These are phyloP conservation scores for Pisolithus orientalis DNA, from an alignment of 768 basidiomycete genomes.

Conservation along the genomic window DNA sequence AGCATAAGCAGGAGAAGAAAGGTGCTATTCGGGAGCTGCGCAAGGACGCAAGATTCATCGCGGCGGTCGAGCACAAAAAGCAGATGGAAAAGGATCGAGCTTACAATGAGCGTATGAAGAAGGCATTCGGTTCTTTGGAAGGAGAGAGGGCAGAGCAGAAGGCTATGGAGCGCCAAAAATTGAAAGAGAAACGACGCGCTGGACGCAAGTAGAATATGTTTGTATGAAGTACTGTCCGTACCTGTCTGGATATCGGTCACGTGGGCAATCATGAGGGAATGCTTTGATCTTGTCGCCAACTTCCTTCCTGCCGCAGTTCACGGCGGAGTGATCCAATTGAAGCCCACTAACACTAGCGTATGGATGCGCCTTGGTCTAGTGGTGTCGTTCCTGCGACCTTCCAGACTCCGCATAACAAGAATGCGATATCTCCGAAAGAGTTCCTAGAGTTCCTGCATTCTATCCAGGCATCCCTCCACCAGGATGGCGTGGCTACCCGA, in stretches of 20 bases:
- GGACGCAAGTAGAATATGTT: conserved; percentile 52
- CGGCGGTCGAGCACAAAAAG: conserved; percentile 77
- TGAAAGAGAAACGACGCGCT: conserved; percentile 66
- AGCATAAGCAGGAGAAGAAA: conserved; percentile 94
- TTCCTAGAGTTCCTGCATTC: conserved; percentile 40
- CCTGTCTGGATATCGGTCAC: not conserved
- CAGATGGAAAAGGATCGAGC: conserved; percentile 77
- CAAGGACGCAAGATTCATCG: conserved; percentile 92
- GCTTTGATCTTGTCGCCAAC: too few species aligned
- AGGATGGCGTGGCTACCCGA: conserved; percentile 24
- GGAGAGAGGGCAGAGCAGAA: conserved; percentile 94
- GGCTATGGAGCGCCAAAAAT: conserved; percentile 79
- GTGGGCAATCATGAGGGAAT: too few species aligned
- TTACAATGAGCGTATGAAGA: conserved; percentile 82
- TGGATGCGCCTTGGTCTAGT: conserved; percentile 23
- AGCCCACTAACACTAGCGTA: conserved; percentile 7
- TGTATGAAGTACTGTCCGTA: not conserved
- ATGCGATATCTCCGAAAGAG: conserved; percentile 26
- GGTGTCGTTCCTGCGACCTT: conserved; percentile 24
- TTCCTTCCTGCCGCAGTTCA: conserved; percentile 7
- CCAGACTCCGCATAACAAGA: conserved; percentile 23
- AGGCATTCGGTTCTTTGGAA: conserved; percentile 69
- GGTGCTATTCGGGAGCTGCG: conserved; percentile 94
- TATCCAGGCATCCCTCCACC: conserved; percentile 32
- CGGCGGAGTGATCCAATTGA: not conserved